These are phyloP conservation scores for Dioscorea zingiberensis DNA, from an alignment of 106 monocot genomes.

Conservation along the genomic window DNA sequence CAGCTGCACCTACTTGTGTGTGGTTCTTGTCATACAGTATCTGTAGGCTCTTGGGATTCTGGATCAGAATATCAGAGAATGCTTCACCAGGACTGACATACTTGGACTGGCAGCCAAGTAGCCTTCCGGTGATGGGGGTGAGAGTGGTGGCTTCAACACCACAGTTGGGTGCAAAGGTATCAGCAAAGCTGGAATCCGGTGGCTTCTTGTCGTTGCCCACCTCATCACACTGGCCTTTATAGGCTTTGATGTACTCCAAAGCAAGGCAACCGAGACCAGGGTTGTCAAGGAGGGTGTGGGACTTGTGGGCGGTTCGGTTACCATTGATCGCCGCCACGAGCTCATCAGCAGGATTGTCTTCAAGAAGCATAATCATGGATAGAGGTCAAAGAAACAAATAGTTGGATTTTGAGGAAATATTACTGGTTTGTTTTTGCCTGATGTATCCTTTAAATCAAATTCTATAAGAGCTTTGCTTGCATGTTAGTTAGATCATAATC, in stretches of 20 bases:
- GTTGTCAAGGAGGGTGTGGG: constrained; percentile 49
- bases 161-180: constrained; percentile 81
- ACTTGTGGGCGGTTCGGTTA: constrained; percentile 76
- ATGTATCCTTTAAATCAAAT: too few relatives aligned
- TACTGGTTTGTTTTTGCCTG: too few relatives aligned
- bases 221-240: constrained; percentile 60
- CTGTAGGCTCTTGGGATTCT: constrained; percentile 39
- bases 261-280: constrained; percentile 82
- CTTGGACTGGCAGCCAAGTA: constrained; percentile 68
- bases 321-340: constrained; percentile 57
- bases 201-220: constrained; percentile 66
- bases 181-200: constrained; percentile 41
- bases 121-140: constrained; percentile 65
- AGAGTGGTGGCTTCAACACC: constrained; percentile 51
- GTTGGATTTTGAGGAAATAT: too few relatives aligned
- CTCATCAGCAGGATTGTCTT: constrained; percentile 85
- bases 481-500: too few relatives aligned
- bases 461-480: too few relatives aligned
- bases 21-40: constrained; percentile 77
- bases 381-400: background rate
- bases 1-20: constrained; percentile 67
- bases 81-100: constrained; percentile 54
- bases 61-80: constrained; percentile 44
- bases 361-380: background rate
- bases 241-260: constrained; percentile 82